Conservation (phyloP, 2,329 filamentous ascomycete species). For the Cordyceps cicadae region DNA sequence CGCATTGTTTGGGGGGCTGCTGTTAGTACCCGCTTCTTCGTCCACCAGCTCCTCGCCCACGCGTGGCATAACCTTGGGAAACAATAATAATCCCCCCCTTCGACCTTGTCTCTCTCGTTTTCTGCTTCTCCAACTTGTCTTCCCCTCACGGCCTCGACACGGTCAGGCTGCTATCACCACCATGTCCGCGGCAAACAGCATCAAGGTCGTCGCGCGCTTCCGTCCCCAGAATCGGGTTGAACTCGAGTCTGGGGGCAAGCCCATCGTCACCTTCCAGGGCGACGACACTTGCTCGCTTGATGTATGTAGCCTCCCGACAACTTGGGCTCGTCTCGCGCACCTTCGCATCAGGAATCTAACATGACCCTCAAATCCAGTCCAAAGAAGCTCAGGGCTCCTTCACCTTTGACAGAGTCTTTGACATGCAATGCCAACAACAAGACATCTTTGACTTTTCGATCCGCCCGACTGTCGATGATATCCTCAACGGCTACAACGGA, state of each 20-base stretch:
- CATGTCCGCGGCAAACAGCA: constrained; percentile 55
- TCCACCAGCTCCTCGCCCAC: constrained; percentile 4
- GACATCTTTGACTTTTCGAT: constrained; percentile 99
- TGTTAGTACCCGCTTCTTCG: constrained; percentile 6
- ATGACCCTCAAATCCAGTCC: constrained; percentile 48
- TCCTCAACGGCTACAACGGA: constrained; percentile 97
- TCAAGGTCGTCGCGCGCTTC: constrained; percentile 94
- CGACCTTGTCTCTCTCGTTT: not conserved
- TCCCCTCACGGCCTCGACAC: constrained; percentile 2
- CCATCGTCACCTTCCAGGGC: constrained; percentile 81
- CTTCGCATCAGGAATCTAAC: not conserved
- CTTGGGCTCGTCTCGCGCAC: not conserved
- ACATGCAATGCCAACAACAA: constrained; percentile 79
- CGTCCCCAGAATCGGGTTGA: constrained; percentile 95
- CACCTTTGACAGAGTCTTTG: constrained; percentile 96
- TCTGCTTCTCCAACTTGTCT: constrained; percentile 3
- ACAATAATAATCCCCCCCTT: constrained; percentile 5
- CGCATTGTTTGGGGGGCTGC: constrained; percentile 5
- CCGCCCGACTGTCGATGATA: constrained; percentile 90
- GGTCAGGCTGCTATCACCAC: constrained; percentile 27
- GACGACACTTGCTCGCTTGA: constrained; percentile 83
- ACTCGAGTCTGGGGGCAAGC: constrained; percentile 79
- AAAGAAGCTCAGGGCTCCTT: constrained; percentile 76
- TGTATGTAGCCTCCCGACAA: constrained; percentile 44
- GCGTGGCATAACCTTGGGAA: constrained; percentile 3